Base-by-base conservation (phyloP, 2,329 filamentous ascomycete genomes). In the Basipetospora sp. region DNA sequence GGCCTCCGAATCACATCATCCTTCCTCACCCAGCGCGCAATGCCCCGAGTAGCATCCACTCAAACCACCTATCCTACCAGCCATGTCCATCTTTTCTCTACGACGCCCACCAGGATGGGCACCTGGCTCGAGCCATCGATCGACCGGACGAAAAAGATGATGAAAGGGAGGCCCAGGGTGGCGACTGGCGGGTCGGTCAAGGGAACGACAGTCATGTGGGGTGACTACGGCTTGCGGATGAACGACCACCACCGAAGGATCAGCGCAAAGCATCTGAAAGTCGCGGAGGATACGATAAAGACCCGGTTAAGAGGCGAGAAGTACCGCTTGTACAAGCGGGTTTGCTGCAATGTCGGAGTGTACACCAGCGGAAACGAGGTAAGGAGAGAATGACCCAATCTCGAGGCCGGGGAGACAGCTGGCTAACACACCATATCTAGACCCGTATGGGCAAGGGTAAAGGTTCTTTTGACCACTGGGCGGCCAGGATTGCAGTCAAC, bases 381-480 rank as follows among this genome's bases (percentile, higher is more conserved):
- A 51, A 48, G 70, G 8, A 15, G 29, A 11, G n/a, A n/a, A n/a
- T n/a, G n/a, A n/a, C n/a, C n/a, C n/a, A n/a, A n/a, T n/a, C n/a
- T n/a, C n/a, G n/a, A n/a, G n/a, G n/a, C n/a, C n/a, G n/a, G n/a
- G n/a, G n/a, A n/a, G n/a, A n/a, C n/a, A n/a, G n/a, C 36, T 48
- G 20, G 26, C 40, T 44, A 14, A 45, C 36, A 11, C 9, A 10
- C 6, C 37, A 31, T 39, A 38, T 33, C 5, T 46, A 79, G 75
- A 80, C 85, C 57, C 80, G 90, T 72, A 98, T 98, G 92, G 90
- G 90, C 57, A 98, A 96, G 63, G 90, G 90, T 62, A 98, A 98
- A 58, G 90, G 90, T 49, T 82, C 79, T 44, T 96, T 98, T 54
- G 90, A 98, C 56, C 84, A 93, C 54, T 98, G 90, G 90, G 86